Percentiles rank a stretch among this genome's conserved stretches.
Evolutionary conservation across 129 eudicot species (phyloP).

Genomic region (Lactuca saligna): DNA sequence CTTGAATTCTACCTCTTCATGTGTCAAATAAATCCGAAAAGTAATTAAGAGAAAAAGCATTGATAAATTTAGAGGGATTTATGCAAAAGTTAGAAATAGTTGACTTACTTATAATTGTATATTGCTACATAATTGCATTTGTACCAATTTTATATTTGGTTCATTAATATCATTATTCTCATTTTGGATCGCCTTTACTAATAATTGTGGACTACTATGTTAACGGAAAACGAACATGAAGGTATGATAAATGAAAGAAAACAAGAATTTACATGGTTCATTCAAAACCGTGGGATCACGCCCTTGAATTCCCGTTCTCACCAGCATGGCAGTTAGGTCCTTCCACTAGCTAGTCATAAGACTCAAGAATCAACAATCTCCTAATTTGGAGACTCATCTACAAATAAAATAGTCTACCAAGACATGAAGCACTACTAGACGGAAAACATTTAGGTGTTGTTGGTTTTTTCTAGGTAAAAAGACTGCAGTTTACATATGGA

Average conservation of each 20-base stretch:
- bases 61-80: conserved; percentile 2
- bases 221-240: background rate
- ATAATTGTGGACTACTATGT: background rate
- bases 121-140: conserved; percentile 12
- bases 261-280: background rate
- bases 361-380: too few species aligned
- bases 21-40: conserved; percentile 18
- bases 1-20: background rate
- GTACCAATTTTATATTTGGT: conserved; percentile 5
- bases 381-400: too few species aligned
- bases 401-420: background rate
- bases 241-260: background rate
- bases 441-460: too few species aligned
- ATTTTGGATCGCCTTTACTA: background rate
- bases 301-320: background rate
- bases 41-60: conserved; percentile 15
- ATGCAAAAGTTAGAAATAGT: conserved; percentile 25
- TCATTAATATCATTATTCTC: conserved; percentile 4
- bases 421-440: background rate
- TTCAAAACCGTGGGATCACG: background rate
- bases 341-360: too few species aligned
- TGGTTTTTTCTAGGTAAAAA: too few species aligned
- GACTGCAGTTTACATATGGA: too few species aligned
- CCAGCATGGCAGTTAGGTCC: background rate
- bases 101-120: conserved; percentile 17